Base-by-base conservation (phyloP, 2,329 filamentous ascomycete species). In the Fusarium sp. region DNA sequence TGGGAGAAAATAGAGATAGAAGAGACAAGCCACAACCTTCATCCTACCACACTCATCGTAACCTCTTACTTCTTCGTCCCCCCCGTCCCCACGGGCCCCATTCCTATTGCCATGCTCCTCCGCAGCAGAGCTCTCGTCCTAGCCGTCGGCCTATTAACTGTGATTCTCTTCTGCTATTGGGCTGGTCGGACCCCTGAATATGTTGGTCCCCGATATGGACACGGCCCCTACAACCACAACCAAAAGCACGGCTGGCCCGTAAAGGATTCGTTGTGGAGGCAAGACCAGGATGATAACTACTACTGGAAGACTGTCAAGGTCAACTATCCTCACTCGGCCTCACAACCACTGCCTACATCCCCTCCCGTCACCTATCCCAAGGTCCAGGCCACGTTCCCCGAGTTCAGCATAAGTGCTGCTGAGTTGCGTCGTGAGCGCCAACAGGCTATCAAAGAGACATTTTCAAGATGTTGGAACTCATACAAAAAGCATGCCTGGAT, bases 401-500 rank as follows among this genome's bases (percentile, higher is more conserved):
- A 81, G 20, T 72, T 72, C 55, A 63, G 76, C 9, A 73, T 66
- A 50, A 60, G 61, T 20, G 49, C 55, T 25, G 76, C 71, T 38
- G 51, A 70, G 50, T 60, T 68, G 77, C 49, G 83, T 82, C n/a
- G 77, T 76, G 20, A 71, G 54, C 79, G 79, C 14, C 77, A 75
- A 16, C 77, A 79, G 4, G 79, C 83, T 9, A 82, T 87, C 29
- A 83, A 82, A 44, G 75, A 74, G 2, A 79, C 80, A 0, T 86
- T 87, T 30, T 29, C 57, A 24, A 61, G 65, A 62, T 71, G 72
- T 53, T 91, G 89, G 88, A 74, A 78, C 6, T 85, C 85, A 27
- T 92, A 92, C 79, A 89, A 85, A 74, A 82, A 83, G 57, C 78
- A 87, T 71, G 90, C 90, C 0, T 92, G 90, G 89, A 84, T 86